Base-by-base conservation (phyloP, 1,284 basidiomycete species). In the Apiotrichum montevideense region DNA sequence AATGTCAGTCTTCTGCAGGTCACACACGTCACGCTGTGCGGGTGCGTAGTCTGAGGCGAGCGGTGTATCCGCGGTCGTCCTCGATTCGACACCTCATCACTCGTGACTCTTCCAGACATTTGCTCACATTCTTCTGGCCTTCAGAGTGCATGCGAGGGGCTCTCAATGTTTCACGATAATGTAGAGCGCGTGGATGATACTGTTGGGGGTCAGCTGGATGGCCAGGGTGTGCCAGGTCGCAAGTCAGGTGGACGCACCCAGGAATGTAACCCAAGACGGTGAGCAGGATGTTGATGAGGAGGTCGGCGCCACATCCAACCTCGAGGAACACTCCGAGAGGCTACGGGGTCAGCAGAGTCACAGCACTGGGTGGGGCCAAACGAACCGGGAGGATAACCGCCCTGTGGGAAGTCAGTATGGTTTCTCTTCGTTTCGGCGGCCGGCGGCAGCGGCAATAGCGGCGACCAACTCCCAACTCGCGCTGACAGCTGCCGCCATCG, bases 301-400 rank as follows among this genome's bases (percentile, higher is more conserved):
- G 63, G 56, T 72, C 70, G 39, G 65, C 67, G 46, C 59, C 59
- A 56, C 72, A 74, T 39, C 72, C 72, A 52, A 69, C 64, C 66
- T 74, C 72, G 49, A 74, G 69, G 70, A 74, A 74, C 52, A 74
- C 72, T 65, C 72, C 72, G 44, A 73, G 63, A 63, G 71, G 71
- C 47, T 49, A 33, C 3, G n/a, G n/a, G 46, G 34, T 21, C 8
- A 35, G 40, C 37, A 43, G 21, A 5, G 50, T 43, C 37, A 8
- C 37, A 13, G 13, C 37, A 39, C 37, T 7, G 8, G 7, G 7
- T 39, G 8, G 13, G 13, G 37, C 37, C 7, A 13, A 13, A 39
- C 37, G 37, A 8, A 39, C 37, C 7, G 37, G 37, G 13, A 39
- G 37, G 8, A 39, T 13, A 13, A 39, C 13, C 8, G 37, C 37